phyloP scores from a whole-genome alignment of 1,139 yeast genomes.

The Nakaseomyces sp. region DNA sequence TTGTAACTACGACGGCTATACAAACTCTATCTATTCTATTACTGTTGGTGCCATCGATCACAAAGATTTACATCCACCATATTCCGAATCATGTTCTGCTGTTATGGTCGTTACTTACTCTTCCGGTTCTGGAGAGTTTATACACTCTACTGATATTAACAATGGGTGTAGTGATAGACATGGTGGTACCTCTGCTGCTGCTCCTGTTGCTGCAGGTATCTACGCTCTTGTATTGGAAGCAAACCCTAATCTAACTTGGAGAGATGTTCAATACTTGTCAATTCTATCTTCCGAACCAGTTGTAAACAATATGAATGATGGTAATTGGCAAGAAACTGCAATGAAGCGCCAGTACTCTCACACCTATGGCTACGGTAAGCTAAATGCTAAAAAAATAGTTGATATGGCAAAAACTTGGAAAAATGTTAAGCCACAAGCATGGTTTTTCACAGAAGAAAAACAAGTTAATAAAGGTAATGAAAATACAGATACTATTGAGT shows the following conservation, averaged over 20 bases:
- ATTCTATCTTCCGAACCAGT: conserved; percentile 66
- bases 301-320: conserved; percentile 46
- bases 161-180: conserved; percentile 64
- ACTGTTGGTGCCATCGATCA: conserved; percentile 93
- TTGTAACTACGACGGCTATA: conserved; percentile 96
- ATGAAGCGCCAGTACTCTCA: conserved; percentile 65
- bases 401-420: conserved; percentile 70
- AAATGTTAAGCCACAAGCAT: conserved; percentile 82
- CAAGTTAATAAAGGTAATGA: conserved; percentile 23
- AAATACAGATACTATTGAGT: conserved; percentile 30
- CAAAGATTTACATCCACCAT: conserved; percentile 74
- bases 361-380: conserved; percentile 84
- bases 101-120: conserved; percentile 94
- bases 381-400: conserved; percentile 75
- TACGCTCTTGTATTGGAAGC: conserved; percentile 73
- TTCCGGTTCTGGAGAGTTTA: conserved; percentile 83
- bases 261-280: conserved; percentile 84
- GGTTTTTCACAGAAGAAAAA: conserved; percentile 45
- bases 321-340: conserved; percentile 54
- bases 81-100: conserved; percentile 91
- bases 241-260: conserved; percentile 87
- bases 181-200: conserved; percentile 99
- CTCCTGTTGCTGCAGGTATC: conserved; percentile 95
- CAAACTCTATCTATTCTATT: conserved; percentile 88
- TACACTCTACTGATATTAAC: conserved; percentile 82